These are phyloP conservation scores for Fusarium torulosum DNA, from an alignment of 2,329 filamentous ascomycete species.

Conservation along the genomic window DNA sequence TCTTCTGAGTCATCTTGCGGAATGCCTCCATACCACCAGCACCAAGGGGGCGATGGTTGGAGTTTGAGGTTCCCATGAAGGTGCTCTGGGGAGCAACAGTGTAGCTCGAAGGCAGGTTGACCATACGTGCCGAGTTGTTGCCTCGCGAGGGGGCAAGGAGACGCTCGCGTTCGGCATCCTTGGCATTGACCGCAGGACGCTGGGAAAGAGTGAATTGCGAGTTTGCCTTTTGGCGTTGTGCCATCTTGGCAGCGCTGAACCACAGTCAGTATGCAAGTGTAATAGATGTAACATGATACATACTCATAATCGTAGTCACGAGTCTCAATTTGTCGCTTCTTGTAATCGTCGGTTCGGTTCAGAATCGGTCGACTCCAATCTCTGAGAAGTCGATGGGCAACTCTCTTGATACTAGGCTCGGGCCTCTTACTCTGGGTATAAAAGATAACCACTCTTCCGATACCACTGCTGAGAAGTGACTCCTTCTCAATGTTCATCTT, in stretches of 20 bases:
- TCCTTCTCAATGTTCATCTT: constrained; percentile 93
- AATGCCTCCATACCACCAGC: constrained; percentile 74
- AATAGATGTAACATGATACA: constrained; percentile 35
- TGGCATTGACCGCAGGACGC: constrained; percentile 59
- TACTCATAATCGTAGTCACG: constrained; percentile 74
- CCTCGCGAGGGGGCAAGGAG: constrained; percentile 67
- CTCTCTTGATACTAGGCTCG: constrained; percentile 89
- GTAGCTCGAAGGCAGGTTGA: constrained; percentile 68
- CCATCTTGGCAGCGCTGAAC: constrained; percentile 64
- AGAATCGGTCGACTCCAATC: constrained; percentile 97
- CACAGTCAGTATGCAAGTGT: constrained; percentile 27
- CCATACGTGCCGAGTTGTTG: constrained; percentile 69
- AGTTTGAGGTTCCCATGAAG: constrained; percentile 65
- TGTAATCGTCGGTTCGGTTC: constrained; percentile 93
- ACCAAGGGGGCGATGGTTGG: constrained; percentile 71
- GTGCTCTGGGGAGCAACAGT: constrained; percentile 72
- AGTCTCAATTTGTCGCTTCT: constrained; percentile 78
- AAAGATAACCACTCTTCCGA: constrained; percentile 96
- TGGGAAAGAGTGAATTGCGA: constrained; percentile 65
- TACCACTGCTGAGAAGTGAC: constrained; percentile 86
- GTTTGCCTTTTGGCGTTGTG: constrained; percentile 62
- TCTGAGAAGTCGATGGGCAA: constrained; percentile 90
- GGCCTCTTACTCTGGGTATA: constrained; percentile 96
- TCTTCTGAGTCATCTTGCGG: constrained; percentile 73
- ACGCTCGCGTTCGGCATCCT: constrained; percentile 68